These are phyloP conservation scores for Scheffersomyces amazonensis DNA, from an alignment of 805 yeast species.

Conservation along the genomic window DNA sequence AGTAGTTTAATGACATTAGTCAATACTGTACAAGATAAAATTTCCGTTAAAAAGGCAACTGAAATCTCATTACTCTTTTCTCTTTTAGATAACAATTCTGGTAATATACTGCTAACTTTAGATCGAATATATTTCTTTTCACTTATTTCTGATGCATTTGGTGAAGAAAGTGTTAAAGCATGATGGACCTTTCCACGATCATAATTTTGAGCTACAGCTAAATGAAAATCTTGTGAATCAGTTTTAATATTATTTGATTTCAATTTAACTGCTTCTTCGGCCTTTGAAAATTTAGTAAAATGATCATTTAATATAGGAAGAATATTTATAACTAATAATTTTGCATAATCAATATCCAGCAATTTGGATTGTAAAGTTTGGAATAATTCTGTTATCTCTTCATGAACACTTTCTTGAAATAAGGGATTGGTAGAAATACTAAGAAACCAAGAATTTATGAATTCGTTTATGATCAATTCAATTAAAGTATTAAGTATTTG, in stretches of 20 bases:
- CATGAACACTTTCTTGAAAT: constrained; percentile 39
- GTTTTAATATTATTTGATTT: constrained; percentile 15
- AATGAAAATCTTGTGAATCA: constrained; percentile 32
- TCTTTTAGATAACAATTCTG: constrained; percentile 43
- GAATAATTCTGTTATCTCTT: constrained; percentile 42
- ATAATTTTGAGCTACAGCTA: constrained; percentile 42
- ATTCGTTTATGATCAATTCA: constrained; percentile 47
- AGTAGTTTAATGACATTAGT: constrained; percentile 55
- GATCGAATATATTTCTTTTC: constrained; percentile 50
- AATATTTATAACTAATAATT: constrained; percentile 52
- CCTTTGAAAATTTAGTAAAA: constrained; percentile 46
- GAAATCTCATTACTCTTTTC: constrained; percentile 52
- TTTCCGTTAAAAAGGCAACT: constrained; percentile 53
- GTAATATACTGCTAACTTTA: constrained; percentile 42
- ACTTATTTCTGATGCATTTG: constrained; percentile 18
- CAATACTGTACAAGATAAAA: constrained; percentile 48
- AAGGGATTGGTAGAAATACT: constrained; percentile 34
- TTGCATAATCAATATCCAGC: constrained; percentile 48
- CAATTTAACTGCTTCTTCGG: constrained; percentile 31
- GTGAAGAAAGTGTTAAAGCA: constrained; percentile 41
- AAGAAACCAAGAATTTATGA: constrained; percentile 55
- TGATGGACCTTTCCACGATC: constrained; percentile 57
- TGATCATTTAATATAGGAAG: constrained; percentile 70
- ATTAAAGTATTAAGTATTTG: constrained; percentile 51
- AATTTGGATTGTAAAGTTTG: constrained; percentile 42